Evolutionary conservation across 768 basidiomycete genomes (phyloP), one percentile per base, ranked within the genome.

Genomic region (Lactarius indigo): DNA sequence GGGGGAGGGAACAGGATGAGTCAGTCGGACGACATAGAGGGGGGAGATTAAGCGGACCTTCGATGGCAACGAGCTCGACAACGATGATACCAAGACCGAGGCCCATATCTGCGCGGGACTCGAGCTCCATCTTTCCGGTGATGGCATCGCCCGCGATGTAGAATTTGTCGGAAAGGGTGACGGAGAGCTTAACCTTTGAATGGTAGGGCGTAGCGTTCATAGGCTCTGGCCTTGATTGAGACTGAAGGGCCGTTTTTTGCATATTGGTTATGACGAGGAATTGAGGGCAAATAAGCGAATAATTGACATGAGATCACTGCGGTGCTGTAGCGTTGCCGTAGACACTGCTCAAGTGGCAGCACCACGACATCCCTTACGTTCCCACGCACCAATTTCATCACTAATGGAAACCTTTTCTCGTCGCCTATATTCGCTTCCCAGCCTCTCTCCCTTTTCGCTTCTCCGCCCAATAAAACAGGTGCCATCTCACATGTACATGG

Each of bases 131-230:
- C 78, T 88, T 91, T 13, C 92, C 92, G 7, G 85, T 79, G 39
- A 92, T 81, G 69, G 82, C 77, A 42, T 79, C 78, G 0, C 92
- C 92, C 1, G 91, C 87, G 59, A 91, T 83, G 72, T 84, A 90
- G 33, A 82, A 78, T 2, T 83, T 74, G 69, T 89, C 83, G 1
- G 84, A 82, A 8, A 91, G 79, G 8, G 79, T 81, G 23, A 90
- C 73, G 15, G 87, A 81, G 18, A 91, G 83, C 75, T 84, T 90
- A 75, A 93, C 84, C 77, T 92, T 94, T 31, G 90, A 79, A 75
- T 93, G 92, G 74, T 88, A 80, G 0, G 87, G 82, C n/a, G 86
- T 85, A 35, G 89, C 87, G 77, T 94, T 93, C 91, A 93, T 93
- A 15, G 89, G 88, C 77, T 82, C 83, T 6, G 80, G 78, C 56